A percentile compares a stretch with the other conserved stretches of the same genome.
phyloP scores from a whole-genome alignment of 495 filamentous ascomycete genomes.

The Bombardia bombarda region DNA sequence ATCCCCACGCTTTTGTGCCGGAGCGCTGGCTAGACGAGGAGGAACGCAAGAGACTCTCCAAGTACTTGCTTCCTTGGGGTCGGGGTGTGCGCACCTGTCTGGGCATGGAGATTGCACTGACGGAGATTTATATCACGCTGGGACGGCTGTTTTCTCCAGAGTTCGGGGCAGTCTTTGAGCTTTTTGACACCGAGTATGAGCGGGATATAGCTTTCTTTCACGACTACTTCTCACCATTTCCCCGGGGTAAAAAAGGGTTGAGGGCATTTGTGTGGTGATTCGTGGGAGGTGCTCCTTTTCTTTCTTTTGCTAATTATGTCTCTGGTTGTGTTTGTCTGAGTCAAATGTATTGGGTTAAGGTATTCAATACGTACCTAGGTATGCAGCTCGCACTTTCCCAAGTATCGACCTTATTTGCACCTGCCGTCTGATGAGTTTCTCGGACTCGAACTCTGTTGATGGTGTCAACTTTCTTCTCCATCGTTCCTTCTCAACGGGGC shows the following conservation, averaged over 20 bases:
- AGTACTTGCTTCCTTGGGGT: constrained; percentile 36
- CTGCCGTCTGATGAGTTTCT: too few species aligned
- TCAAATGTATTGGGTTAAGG: too few species aligned
- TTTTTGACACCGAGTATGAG: constrained; percentile 11
- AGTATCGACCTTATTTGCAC: too few species aligned
- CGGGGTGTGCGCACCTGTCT: constrained; percentile 39
- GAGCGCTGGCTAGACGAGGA: constrained; percentile 38
- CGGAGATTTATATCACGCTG: constrained; percentile 38
- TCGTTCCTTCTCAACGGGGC: too few species aligned
- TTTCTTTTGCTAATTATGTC: too few species aligned
- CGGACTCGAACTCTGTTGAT: too few species aligned
- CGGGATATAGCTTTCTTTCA: constrained; percentile 14
- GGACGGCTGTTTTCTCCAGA: constrained; percentile 14
- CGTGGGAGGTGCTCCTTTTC: too few species aligned
- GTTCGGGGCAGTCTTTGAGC: constrained; percentile 7
- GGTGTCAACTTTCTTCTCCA: too few species aligned
- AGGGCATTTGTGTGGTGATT: constrained; percentile 1
- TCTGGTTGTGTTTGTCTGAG: too few species aligned
- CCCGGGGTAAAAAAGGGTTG: constrained; percentile 5
- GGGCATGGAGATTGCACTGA: constrained; percentile 38
- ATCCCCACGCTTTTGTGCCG: constrained; percentile 32
- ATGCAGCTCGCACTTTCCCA: too few species aligned
- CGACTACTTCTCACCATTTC: constrained; percentile 21
- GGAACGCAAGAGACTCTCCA: constrained; percentile 17
- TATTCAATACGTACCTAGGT: too few species aligned